Percentiles rank a stretch among this genome's conserved stretches.
Conservation (phyloP, 176 grass and related monocot genomes). For the Aegilops bicornis region DNA sequence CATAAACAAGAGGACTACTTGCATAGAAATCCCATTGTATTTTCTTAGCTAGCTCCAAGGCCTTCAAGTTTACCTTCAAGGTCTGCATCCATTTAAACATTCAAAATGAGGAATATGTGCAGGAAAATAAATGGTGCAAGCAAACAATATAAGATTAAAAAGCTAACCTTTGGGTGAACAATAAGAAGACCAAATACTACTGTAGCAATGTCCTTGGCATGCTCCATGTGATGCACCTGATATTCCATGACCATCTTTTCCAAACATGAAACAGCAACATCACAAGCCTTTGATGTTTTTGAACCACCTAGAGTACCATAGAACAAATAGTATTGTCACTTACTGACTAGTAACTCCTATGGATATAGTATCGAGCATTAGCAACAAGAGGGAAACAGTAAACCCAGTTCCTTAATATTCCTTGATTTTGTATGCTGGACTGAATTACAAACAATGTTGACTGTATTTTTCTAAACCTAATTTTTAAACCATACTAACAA, state of each 20-base stretch:
- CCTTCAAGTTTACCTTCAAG: constrained; percentile 74
- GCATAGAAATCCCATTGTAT: constrained; percentile 74
- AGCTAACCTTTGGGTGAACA: constrained; percentile 72
- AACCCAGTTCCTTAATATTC: not conserved
- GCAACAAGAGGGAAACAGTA: not conserved
- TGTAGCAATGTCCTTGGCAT: constrained; percentile 63
- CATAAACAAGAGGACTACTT: constrained; percentile 53
- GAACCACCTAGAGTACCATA: constrained; percentile 52
- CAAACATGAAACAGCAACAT: constrained; percentile 84
- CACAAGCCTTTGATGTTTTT: constrained; percentile 67
- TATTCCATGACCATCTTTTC: constrained; percentile 63
- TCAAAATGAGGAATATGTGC: constrained; percentile 19
- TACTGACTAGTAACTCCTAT: not conserved
- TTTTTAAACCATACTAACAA: not conserved
- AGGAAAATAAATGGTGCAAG: constrained; percentile 13
- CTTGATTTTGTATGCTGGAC: not conserved
- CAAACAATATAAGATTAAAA: constrained; percentile 8
- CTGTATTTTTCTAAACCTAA: not conserved
- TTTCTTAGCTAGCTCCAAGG: constrained; percentile 75
- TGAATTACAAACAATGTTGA: not conserved
- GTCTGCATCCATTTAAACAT: constrained; percentile 50
- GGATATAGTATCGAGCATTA: constrained; percentile 1
- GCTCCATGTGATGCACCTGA: constrained; percentile 49
- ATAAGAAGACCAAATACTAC: constrained; percentile 76
- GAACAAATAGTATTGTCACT: not conserved